Base-by-base conservation (phyloP, 2,329 filamentous ascomycete species). In the Diaporthe citri region DNA sequence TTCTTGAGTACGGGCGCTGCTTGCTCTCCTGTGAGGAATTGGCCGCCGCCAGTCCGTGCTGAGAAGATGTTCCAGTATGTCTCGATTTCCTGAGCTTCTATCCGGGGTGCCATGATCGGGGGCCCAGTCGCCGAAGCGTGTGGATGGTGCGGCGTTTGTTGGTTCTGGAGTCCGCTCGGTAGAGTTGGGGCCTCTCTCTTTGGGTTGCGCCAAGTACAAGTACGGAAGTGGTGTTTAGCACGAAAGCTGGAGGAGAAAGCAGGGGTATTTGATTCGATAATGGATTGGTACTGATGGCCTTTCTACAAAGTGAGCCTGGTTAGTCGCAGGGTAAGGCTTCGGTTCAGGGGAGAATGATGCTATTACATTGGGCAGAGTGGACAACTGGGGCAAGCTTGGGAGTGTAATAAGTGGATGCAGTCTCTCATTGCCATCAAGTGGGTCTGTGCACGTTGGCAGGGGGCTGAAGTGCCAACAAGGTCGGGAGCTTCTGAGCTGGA, bases 21-120 rank as follows among this genome's bases (percentile, higher is more conserved):
- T 80, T 90, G 88, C 80, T 92, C 90, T 81, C 90, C 90, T 10
- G 89, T 91, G 39, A 92, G 83, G 79, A 85, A 91, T 82, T 91
- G 87, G 77, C 88, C 88, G 78, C 90, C 90, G 80, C 90, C 90
- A 62, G 90, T 91, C 77, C 90, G 85, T 46, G 89, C 85, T 72
- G 88, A 84, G 82, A 92, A 92, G 83, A 92, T 92, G 82, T 91
- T 91, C 90, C 90, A 92, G 83, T 92, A 92, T 70, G 90, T 92
- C 79, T 92, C 90, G 79, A 92, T 90, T 82, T 92, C 90, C 80
- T 88, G 86, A 72, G 89, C 84, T 82, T 92, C 90, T 82, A 92
- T 92, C 82, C 89, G 89, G 81, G 89, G 90, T 78, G 90, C 86
- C 89, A 91, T 91, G 79, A 74, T 83, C 43, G 48, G 25, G 12